Evolutionary conservation across 1,284 basidiomycete species (phyloP), one percentile per base, ranked within the genome.

Genomic region (Cutaneotrichosporon daszewskae): DNA sequence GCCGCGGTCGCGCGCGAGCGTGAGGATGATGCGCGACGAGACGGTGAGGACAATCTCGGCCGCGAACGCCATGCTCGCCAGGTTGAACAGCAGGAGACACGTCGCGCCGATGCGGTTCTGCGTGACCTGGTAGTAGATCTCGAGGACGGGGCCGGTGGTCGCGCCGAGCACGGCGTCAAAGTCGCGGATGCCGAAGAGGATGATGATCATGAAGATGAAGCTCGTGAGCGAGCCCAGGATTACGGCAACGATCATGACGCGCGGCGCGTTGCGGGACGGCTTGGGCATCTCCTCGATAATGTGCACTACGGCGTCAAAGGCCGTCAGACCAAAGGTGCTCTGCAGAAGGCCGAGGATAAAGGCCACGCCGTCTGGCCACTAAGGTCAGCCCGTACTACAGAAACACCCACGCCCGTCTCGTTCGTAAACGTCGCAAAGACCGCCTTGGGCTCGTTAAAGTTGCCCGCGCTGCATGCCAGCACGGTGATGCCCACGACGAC

Each of bases 1-100:
- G 3, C 80, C 82, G 45, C 74, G 72, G 67, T 85, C 84, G 1
- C 82, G 75, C 0, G 83, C 81, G 52, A 85, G 84, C 26, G 79
- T 77, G 73, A 80, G 80, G 3, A 79, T 79, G 54, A 82, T 79
- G 7, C 83, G 76, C 2, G 80, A 82, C 9, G 79, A 76, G 3
- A 79, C 79, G 38, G 79, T 80, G 48, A 77, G 76, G 52, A 81
- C 78, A 16, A 79, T 62, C 41, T 54, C 53, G 17, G 45, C 45
- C 4, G 57, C 51, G 19, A 56, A 51, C 27, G 57, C 58, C 72
- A 74, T 72, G 17, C 57, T 59, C 11, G 59, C 40, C 27, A 72
- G 58, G 14, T 72, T 70, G 56, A 74, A 72, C 44, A 69, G 60
- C 22, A 63, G 47, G 4, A 76, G 46, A 43, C 79, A 79, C 46